Evolutionary conservation across 2,329 filamentous ascomycete genomes (phyloP), one percentile per base, ranked within the genome.

Genomic region (Periconia sp.): DNA sequence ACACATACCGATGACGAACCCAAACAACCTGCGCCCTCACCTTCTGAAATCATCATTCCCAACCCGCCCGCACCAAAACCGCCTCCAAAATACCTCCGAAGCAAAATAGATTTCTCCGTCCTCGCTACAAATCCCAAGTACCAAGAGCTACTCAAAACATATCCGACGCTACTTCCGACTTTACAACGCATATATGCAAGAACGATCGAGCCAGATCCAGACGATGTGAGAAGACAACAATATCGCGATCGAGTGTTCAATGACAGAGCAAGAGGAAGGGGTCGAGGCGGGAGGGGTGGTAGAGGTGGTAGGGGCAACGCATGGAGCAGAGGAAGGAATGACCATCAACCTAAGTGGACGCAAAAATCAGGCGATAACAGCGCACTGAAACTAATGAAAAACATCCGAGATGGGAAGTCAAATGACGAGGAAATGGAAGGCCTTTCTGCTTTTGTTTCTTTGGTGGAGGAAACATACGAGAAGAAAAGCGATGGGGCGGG

Each of bases 111-210:
- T 55, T 72, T 70, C 54, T 68, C 70, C 10, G 45, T 59, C 23
- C 57, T 73, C 35, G 62, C 64, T n/a, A 64, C 65, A 8, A 64
- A 62, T 6, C 60, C 63, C 0, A 65, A 60, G 46, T 70, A 65
- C 27, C 61, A 64, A 54, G 49, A 60, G 1, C 59, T 72, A 1
- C 60, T 73, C 31, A 67, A 65, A 43, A 52, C 56, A 9, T 45
- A 71, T 33, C 68, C 69, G 3, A 49, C 48, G 0, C 51, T 72
- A 1, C 55, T 72, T 1, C 40, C 63, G 1, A 46, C 63, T 1
- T 57, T 73, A 8, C 70, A 72, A 37, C 67, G 65, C 40, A 59
- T 73, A 6, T 73, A 70, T 47, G 68, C 69, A 18, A 59, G 64
- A 30, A 73, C 70, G 0, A 71, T 73, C 40, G 58, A 72, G 27